phyloP scores from a whole-genome alignment of 2,329 filamentous ascomycete species.

The Rachicladosporium sp. region DNA sequence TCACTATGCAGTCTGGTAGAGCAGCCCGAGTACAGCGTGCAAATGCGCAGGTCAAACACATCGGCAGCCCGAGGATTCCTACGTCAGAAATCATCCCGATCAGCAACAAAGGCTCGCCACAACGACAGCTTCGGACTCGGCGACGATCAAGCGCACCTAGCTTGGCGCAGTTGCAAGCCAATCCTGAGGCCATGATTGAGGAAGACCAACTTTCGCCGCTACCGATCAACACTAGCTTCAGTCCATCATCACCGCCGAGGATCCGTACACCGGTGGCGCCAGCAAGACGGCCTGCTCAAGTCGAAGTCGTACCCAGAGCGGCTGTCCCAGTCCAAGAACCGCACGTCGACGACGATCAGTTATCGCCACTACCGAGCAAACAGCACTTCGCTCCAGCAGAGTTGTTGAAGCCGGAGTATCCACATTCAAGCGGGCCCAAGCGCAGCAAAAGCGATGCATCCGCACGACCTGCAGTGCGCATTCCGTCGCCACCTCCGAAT shows the following conservation, averaged over 20 bases:
- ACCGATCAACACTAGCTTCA: slow-evolving; percentile 15
- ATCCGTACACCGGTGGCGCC: slow-evolving; percentile 1
- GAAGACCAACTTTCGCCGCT: slow-evolving; percentile 17
- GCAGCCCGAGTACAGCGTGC: slow-evolving; percentile 12
- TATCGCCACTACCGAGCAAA: slow-evolving; percentile 16
- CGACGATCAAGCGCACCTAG: slow-evolving; percentile 9
- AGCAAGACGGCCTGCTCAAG: background rate
- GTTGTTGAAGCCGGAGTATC: slow-evolving; percentile 8
- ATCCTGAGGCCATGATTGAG: slow-evolving; percentile 2
- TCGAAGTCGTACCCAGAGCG: slow-evolving; percentile 7
- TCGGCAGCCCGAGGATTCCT: background rate
- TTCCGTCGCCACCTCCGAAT: slow-evolving; percentile 29
- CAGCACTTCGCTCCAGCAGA: slow-evolving; percentile 10
- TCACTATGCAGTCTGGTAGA: slow-evolving; percentile 8
- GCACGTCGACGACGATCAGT: slow-evolving; percentile 11
- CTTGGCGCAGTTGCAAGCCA: background rate
- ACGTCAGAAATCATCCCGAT: background rate
- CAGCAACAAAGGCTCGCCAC: slow-evolving; percentile 5
- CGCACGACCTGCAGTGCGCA: slow-evolving; percentile 1
- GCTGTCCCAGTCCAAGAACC: slow-evolving; percentile 4
- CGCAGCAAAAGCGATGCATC: slow-evolving; percentile 6
- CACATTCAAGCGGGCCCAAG: slow-evolving; percentile 4
- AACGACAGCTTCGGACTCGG: slow-evolving; percentile 5
- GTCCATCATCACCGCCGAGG: slow-evolving; percentile 3
- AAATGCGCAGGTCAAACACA: slow-evolving; percentile 16